These are phyloP conservation scores for Patellaria atrata DNA, from an alignment of 495 filamentous ascomycete genomes.

Conservation along the genomic window DNA sequence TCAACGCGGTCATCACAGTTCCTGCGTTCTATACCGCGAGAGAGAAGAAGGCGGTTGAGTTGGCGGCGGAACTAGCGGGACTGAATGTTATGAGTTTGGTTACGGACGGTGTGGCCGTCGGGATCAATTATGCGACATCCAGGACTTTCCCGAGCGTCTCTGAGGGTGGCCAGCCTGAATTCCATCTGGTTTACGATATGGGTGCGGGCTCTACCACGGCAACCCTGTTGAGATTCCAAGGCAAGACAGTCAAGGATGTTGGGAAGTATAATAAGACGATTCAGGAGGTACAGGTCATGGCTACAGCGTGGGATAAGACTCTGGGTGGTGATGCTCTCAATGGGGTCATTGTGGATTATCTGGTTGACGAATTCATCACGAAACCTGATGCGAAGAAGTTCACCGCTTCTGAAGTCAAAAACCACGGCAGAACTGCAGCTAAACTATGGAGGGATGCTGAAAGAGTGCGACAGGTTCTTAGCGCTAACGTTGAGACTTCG, in stretches of 20 bases:
- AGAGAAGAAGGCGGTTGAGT: constrained; percentile 67
- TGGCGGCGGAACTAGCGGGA: constrained; percentile 78
- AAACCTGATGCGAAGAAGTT: constrained; percentile 57
- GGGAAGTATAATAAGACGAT: constrained; percentile 93
- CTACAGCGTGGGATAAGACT: constrained; percentile 73
- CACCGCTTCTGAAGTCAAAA: constrained; percentile 41
- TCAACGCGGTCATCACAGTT: constrained; percentile 76
- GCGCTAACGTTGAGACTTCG: constrained; percentile 73
- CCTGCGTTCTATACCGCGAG: constrained; percentile 83
- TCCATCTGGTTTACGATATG: constrained; percentile 94
- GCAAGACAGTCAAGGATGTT: constrained; percentile 75
- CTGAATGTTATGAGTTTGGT: constrained; percentile 71
- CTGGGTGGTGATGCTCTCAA: constrained; percentile 88
- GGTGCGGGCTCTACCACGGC: constrained; percentile 94
- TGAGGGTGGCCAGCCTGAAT: constrained; percentile 77
- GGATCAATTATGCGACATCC: constrained; percentile 85
- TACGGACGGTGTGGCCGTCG: constrained; percentile 84
- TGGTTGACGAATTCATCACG: constrained; percentile 63
- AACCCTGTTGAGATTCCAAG: constrained; percentile 83
- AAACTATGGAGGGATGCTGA: constrained; percentile 89
- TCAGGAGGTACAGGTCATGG: constrained; percentile 80
- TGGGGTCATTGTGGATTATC: constrained; percentile 70
- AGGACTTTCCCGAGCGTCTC: constrained; percentile 74
- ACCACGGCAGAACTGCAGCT: constrained; percentile 70
- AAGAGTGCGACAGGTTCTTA: constrained; percentile 73